These are phyloP conservation scores for Dactylella cylindrospora DNA, from an alignment of 2,329 filamentous ascomycete genomes.

Conservation along the genomic window DNA sequence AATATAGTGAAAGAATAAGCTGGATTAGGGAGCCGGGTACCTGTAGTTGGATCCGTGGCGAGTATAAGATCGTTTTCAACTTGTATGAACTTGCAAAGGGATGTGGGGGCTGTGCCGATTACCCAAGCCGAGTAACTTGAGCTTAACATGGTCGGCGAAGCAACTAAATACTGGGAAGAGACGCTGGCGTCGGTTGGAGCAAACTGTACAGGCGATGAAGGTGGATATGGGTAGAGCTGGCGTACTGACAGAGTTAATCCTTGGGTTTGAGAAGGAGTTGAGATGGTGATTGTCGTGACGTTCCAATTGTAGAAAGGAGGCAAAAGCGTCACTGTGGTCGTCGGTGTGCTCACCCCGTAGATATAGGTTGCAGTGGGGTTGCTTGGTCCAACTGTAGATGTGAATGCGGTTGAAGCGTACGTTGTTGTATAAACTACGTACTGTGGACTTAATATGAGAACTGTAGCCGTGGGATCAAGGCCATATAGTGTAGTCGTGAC, in stretches of 20 bases:
- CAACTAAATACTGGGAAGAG: slow-evolving; percentile 16
- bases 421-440: slow-evolving; percentile 3
- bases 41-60: slow-evolving; percentile 21
- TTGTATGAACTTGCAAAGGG: slow-evolving; percentile 25
- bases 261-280: slow-evolving; percentile 10
- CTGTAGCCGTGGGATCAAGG: slow-evolving; percentile 17
- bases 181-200: slow-evolving; percentile 12
- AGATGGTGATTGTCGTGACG: slow-evolving; percentile 5
- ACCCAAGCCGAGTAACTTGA: slow-evolving; percentile 1
- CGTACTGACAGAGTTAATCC: slow-evolving; percentile 20
- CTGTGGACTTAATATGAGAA: slow-evolving; percentile 8
- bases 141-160: not conserved
- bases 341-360: slow-evolving; percentile 21
- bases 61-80: slow-evolving; percentile 20
- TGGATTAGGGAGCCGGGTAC: slow-evolving; percentile 10
- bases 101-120: not conserved
- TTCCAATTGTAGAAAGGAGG: slow-evolving; percentile 12
- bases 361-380: slow-evolving; percentile 39
- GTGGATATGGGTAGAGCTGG: slow-evolving; percentile 16
- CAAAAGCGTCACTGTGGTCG: not conserved
- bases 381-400: slow-evolving; percentile 22
- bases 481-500: slow-evolving; percentile 12
- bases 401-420: slow-evolving; percentile 7
- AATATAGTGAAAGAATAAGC: slow-evolving; percentile 5
- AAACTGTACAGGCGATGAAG: slow-evolving; percentile 18